phyloP scores from a whole-genome alignment of 148 eudicot genomes.

The Amaranthus palmeri region DNA sequence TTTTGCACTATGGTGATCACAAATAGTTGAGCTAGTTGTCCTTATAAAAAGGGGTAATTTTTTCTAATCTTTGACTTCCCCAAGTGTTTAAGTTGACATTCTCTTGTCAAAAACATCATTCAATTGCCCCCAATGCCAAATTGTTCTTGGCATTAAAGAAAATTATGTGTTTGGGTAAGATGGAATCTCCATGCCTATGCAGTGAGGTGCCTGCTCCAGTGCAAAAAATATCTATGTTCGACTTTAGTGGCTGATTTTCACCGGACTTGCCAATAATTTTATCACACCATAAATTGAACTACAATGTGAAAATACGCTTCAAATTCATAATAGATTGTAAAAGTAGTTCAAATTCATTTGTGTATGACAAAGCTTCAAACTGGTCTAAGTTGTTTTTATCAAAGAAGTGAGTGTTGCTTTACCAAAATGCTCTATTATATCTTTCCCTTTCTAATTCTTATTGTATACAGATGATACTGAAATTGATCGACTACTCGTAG shows the following conservation, averaged over 20 bases:
- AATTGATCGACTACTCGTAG: slow-evolving; percentile 33
- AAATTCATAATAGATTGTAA: too few species aligned
- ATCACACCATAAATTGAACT: too few species aligned
- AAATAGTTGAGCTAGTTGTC: not conserved
- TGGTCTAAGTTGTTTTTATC: too few species aligned
- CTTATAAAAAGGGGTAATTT: not conserved
- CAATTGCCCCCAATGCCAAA: not conserved
- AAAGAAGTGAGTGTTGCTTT: too few species aligned
- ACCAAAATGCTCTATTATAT: not conserved
- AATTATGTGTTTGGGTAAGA: not conserved
- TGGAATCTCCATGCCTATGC: not conserved
- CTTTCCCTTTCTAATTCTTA: not conserved
- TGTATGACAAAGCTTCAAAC: too few species aligned
- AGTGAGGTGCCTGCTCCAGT: not conserved
- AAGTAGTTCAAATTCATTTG: too few species aligned
- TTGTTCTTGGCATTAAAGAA: not conserved
- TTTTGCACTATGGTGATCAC: too few species aligned
- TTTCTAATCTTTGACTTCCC: not conserved
- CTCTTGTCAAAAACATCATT: too few species aligned
- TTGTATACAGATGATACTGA: slow-evolving; percentile 36
- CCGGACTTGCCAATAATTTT: too few species aligned
- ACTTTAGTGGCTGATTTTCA: too few species aligned
- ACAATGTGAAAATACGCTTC: too few species aligned
- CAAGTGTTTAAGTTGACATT: not conserved
- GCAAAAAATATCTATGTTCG: too few species aligned